These are phyloP conservation scores for Kurtzmaniella quercitrusa DNA, from an alignment of 1,139 yeast genomes.

Conservation along the genomic window DNA sequence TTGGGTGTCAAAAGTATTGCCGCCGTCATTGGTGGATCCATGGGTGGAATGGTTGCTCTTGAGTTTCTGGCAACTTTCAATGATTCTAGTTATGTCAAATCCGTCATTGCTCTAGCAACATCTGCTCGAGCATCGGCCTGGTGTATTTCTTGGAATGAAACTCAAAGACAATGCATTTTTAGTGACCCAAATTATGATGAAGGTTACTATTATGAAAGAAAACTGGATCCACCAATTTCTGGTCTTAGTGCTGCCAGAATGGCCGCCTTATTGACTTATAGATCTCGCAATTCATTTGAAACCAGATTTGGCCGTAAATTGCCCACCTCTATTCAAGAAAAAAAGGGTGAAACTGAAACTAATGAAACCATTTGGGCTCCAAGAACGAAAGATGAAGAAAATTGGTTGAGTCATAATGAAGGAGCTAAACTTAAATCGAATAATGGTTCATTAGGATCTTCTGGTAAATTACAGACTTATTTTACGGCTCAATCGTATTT, in stretches of 20 bases:
- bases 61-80: conserved; percentile 74
- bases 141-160: conserved; percentile 99
- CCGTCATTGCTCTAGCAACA: conserved; percentile 84
- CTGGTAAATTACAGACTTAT: conserved; percentile 66
- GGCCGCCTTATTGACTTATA: conserved; percentile 90
- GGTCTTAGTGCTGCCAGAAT: conserved; percentile 96
- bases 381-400: conserved; percentile 41
- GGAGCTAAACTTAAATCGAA: conserved; percentile 16
- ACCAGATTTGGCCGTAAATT: conserved; percentile 79
- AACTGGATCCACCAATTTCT: conserved; percentile 51
- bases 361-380: conserved; percentile 28
- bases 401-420: conserved; percentile 43
- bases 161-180: conserved; percentile 93
- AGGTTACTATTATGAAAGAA: conserved; percentile 68
- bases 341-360: conserved; percentile 16
- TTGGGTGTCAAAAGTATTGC: conserved; percentile 75
- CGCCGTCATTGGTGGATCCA: conserved; percentile 90
- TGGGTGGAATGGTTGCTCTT: conserved; percentile 98
- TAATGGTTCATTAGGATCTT: conserved; percentile 11
- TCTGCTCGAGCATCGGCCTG: conserved; percentile 95
- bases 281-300: conserved; percentile 91
- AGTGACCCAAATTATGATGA: conserved; percentile 91
- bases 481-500: conserved; percentile 94
- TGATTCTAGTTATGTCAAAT: conserved; percentile 65
- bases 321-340: conserved; percentile 30